These are phyloP conservation scores for Yamadazyma nakazawae DNA, from an alignment of 805 yeast species.

Conservation along the genomic window DNA sequence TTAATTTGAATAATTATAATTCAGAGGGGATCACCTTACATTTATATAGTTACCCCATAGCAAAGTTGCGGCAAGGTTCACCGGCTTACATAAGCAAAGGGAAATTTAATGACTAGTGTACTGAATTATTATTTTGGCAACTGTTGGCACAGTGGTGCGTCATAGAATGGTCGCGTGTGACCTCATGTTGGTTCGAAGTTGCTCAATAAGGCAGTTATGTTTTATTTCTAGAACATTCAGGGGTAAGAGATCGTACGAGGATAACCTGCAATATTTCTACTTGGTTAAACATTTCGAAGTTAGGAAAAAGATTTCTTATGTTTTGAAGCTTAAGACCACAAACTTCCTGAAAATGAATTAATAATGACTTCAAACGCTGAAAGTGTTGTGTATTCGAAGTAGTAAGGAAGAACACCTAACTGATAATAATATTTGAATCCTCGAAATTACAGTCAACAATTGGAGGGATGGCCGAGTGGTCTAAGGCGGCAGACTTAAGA, in stretches of 20 bases:
- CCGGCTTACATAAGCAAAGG: slow-evolving; percentile 3
- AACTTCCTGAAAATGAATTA: too few relatives aligned
- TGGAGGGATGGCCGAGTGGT: slow-evolving; percentile 49
- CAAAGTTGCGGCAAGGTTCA: slow-evolving; percentile 7
- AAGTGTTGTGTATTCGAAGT: too few relatives aligned
- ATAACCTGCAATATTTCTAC: too few relatives aligned
- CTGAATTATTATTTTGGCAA: not conserved
- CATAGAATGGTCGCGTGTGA: not conserved
- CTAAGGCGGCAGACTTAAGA: slow-evolving; percentile 48
- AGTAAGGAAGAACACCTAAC: too few relatives aligned
- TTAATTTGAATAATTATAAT: too few relatives aligned
- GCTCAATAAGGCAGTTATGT: not conserved
- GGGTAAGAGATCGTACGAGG: too few relatives aligned
- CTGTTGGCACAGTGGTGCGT: not conserved
- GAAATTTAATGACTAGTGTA: not conserved
- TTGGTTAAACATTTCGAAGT: too few relatives aligned
- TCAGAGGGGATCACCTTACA: not conserved
- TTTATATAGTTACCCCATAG: slow-evolving; percentile 2
- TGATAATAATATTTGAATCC: too few relatives aligned
- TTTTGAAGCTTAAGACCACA: too few relatives aligned
- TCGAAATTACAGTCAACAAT: too few relatives aligned
- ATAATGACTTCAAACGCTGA: too few relatives aligned
- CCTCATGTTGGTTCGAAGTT: not conserved
- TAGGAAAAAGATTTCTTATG: too few relatives aligned
- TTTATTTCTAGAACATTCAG: not conserved